phyloP scores from a whole-genome alignment of 306 rosid species.

The Rosa chinensis region DNA sequence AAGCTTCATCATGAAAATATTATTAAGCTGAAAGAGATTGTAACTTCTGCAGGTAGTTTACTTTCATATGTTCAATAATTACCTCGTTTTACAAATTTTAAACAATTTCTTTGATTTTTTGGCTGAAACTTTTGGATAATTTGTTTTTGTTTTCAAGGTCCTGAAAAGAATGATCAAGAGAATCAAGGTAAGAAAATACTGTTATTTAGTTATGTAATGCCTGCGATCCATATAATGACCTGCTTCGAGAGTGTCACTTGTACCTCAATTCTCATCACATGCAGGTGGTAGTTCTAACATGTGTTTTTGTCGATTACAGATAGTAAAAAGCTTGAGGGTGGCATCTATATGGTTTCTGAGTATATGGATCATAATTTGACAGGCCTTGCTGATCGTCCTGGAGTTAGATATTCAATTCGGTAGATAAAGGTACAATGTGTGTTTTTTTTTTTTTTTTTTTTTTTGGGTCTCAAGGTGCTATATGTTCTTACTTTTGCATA shows the following conservation, averaged over 20 bases:
- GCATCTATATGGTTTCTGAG: conserved; percentile 75
- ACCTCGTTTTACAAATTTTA: background rate
- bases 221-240: background rate
- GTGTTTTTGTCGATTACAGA: conserved; percentile 39
- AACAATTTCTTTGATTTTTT: background rate
- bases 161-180: conserved; percentile 60
- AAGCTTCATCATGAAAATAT: conserved; percentile 69
- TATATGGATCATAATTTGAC: conserved; percentile 83
- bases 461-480: background rate
- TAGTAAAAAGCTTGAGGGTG: conserved; percentile 60
- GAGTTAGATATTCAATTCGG: conserved; percentile 65
- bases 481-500: background rate
- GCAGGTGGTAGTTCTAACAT: background rate
- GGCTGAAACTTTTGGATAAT: background rate
- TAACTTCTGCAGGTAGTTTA: conserved; percentile 54
- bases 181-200: conserved; percentile 41
- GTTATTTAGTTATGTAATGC: conserved; percentile 12
- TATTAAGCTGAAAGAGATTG: conserved; percentile 68
- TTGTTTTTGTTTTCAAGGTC: conserved; percentile 37
- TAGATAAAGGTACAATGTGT: conserved; percentile 55
- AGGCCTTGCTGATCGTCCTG: conserved; percentile 73
- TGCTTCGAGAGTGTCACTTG: background rate
- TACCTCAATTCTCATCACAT: conserved; percentile 3
- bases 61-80: background rate
- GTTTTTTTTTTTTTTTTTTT: background rate